Evolutionary conservation across 1,284 basidiomycete genomes (phyloP), one percentile per base, ranked within the genome.

Genomic region (Ustilago hordei): DNA sequence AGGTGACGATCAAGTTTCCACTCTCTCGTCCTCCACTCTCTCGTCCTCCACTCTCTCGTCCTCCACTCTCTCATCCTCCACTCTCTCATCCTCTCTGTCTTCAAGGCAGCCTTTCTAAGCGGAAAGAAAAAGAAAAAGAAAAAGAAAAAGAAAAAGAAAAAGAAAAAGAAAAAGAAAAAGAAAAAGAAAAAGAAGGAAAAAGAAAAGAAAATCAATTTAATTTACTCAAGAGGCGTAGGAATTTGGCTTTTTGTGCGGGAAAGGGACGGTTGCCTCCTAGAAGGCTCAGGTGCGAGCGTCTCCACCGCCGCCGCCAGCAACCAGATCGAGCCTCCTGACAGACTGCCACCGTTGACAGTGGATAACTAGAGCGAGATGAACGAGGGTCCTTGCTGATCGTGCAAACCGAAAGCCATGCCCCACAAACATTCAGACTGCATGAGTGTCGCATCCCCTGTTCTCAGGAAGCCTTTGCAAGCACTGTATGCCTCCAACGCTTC

Each of bases 21-120:
- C 19, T 19, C 19, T 19, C 19, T 19, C 19, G 19, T 19, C 19
- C 19, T 19, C 19, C 19, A n/a, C n/a, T n/a, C n/a, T n/a, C 1
- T 5, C 38, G 38, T 9, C 34, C 53, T 38, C 35, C 53, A 55
- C 38, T 8, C 19, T 34, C 41, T n/a, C 58, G 31, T 45, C 43
- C 54, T 68, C 60, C 65, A 63, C 55, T 47, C 59, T 45, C 43
- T 68, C 34, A 61, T n/a, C n/a, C n/a, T n/a, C n/a, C n/a, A n/a
- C n/a, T n/a, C n/a, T n/a, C n/a, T n/a, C n/a, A n/a, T n/a, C n/a
- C n/a, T n/a, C 31, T 9, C 9, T 52, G 54, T 54, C 35, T 23
- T 55, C 11, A 36, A 36, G 36, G 19, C 48, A 50, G 28, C 48
- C 28, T 36, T 2, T 45, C n/a, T 5, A 19, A 45, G 17, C n/a